These are phyloP conservation scores for Balakata baccata DNA, from an alignment of 345 rosid species.

Conservation along the genomic window DNA sequence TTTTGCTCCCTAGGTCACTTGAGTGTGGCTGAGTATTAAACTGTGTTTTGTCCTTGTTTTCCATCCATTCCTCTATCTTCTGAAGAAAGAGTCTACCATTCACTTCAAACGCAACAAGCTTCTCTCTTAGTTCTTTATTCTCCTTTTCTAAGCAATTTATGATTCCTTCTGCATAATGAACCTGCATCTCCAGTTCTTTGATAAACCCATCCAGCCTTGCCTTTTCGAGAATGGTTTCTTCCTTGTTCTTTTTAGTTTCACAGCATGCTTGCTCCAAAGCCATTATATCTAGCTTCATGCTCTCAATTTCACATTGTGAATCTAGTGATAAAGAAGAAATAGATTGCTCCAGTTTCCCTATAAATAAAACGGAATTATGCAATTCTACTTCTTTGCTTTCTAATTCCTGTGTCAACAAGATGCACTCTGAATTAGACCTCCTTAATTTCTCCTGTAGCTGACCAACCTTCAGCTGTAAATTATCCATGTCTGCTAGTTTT, in stretches of 20 bases:
- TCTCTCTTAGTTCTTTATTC: constrained; percentile 51
- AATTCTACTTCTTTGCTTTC: constrained; percentile 60
- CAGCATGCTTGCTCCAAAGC: constrained; percentile 51
- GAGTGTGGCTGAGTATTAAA: constrained; percentile 22
- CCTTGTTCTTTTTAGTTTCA: constrained; percentile 51
- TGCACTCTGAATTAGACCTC: constrained; percentile 44
- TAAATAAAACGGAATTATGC: constrained; percentile 38
- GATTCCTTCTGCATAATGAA: constrained; percentile 39
- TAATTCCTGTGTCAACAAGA: constrained; percentile 50
- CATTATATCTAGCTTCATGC: constrained; percentile 70
- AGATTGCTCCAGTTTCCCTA: constrained; percentile 73
- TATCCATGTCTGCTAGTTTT: constrained; percentile 52
- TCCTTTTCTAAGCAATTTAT: constrained; percentile 41
- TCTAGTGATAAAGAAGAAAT: constrained; percentile 54
- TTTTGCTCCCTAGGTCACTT: constrained; percentile 25
- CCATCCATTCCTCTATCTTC: constrained; percentile 37
- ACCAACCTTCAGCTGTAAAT: constrained; percentile 38
- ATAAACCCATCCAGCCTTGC: constrained; percentile 38
- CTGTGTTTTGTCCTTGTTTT: constrained; percentile 29
- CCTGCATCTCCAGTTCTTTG: constrained; percentile 44
- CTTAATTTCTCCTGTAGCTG: constrained; percentile 52
- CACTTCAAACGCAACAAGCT: constrained; percentile 32
- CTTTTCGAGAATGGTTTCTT: constrained; percentile 55
- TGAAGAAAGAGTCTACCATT: constrained; percentile 32
- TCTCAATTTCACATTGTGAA: constrained; percentile 80